Evolutionary conservation across 139 green algal species (phyloP).

Genomic region (Ulvella scutata): DNA sequence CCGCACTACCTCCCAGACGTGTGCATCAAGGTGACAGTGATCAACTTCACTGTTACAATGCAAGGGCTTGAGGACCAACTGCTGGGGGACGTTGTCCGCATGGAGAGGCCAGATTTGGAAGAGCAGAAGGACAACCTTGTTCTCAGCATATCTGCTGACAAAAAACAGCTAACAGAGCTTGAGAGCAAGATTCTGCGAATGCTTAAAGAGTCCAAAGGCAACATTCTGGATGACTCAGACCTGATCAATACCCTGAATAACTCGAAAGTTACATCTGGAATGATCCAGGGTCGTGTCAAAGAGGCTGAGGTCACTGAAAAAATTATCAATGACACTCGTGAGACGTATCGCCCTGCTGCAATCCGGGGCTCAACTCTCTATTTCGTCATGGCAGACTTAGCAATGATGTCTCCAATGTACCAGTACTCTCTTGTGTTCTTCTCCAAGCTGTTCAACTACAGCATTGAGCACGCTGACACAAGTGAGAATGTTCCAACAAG

Average conservation of each 20-base stretch:
- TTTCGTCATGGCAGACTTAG: conserved; percentile 64
- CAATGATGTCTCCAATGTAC: conserved; percentile 72
- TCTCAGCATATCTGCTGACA: conserved; percentile 59
- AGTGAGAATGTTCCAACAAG: conserved; percentile 35
- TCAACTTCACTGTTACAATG: conserved; percentile 71
- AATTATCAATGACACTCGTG: conserved; percentile 55
- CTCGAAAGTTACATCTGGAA: conserved; percentile 56
- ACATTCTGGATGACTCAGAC: conserved; percentile 80
- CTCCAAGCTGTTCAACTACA: conserved; percentile 54
- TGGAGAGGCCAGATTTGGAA: conserved; percentile 51
- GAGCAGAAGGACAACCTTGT: conserved; percentile 53
- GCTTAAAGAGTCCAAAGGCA: conserved; percentile 66
- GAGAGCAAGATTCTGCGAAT: conserved; percentile 74
- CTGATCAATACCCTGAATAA: conserved; percentile 81
- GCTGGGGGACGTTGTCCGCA: conserved; percentile 57
- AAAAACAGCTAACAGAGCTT: conserved; percentile 65
- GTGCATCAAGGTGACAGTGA: conserved; percentile 69
- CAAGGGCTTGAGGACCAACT: conserved; percentile 74
- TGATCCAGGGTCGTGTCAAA: conserved; percentile 56
- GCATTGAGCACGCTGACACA: conserved; percentile 46
- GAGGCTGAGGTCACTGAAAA: conserved; percentile 68
- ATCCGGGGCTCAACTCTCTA: conserved; percentile 48
- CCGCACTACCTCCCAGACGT: conserved; percentile 71
- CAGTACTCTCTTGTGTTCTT: conserved; percentile 64
- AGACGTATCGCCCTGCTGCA: conserved; percentile 56